Evolutionary conservation across 225 moss, liverwort and hornwort species (phyloP).

Genomic region (Pseudoscleropodium purum): DNA sequence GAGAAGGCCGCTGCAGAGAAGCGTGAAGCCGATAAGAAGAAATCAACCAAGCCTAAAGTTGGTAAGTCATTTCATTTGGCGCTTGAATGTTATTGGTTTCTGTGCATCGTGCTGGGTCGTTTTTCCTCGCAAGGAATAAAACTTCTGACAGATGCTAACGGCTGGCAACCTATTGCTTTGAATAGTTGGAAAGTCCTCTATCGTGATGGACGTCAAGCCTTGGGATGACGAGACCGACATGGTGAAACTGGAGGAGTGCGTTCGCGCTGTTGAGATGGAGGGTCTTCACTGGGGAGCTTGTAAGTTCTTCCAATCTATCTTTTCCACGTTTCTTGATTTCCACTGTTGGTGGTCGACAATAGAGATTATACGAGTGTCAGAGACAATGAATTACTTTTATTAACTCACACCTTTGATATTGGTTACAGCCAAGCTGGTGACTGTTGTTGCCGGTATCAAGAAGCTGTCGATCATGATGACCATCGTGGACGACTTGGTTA

Average conservation of each 20-base stretch:
- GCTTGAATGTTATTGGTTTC: background rate
- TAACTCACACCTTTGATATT: background rate
- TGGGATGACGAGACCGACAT: conserved; percentile 87
- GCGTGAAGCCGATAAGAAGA: conserved; percentile 40
- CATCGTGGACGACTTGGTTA: conserved; percentile 77
- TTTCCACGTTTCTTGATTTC: background rate
- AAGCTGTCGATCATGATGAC: conserved; percentile 95
- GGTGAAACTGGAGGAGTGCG: conserved; percentile 52
- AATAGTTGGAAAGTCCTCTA: conserved; percentile 56
- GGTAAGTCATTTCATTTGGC: background rate
- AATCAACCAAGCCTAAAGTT: conserved; percentile 25
- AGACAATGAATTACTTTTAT: background rate
- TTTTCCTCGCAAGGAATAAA: background rate
- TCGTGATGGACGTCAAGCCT: conserved; percentile 79
- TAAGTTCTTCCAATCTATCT: background rate
- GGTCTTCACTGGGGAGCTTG: conserved; percentile 82
- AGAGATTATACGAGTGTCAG: background rate
- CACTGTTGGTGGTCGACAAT: background rate
- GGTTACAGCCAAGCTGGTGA: conserved; percentile 61
- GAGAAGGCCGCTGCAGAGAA: conserved; percentile 33
- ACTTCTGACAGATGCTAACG: background rate
- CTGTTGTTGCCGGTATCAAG: conserved; percentile 86
- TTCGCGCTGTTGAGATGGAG: conserved; percentile 45
- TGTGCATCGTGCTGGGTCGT: no score
- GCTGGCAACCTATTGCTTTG: background rate